Percentiles rank a stretch among this genome's conserved stretches.
phyloP scores from a whole-genome alignment of 306 rosid genomes.

The Aeschynomene evenia region DNA sequence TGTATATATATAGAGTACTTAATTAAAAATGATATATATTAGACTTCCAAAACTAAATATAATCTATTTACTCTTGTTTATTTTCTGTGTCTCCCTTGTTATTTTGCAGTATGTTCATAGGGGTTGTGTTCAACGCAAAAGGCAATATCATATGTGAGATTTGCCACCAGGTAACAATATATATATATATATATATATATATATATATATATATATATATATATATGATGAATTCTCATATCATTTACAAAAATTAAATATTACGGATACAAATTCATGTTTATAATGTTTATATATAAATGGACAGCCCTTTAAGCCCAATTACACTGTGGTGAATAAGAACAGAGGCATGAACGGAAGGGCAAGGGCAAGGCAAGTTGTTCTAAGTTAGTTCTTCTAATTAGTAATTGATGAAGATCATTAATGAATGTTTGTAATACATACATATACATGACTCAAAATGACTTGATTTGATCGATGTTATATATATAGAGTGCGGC shows the following conservation, averaged over 20 bases:
- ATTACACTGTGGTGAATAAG: neutral
- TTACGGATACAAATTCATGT: neutral
- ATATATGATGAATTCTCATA: no score
- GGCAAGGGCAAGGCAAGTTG: constrained; percentile 2
- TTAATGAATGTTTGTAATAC: no score
- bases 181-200: no score
- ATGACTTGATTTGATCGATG: no score
- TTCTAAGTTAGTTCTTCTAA: no score
- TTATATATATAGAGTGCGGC: no score
- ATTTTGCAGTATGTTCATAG: constrained; percentile 14
- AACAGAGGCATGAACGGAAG: neutral
- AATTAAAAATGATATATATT: neutral
- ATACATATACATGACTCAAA: no score
- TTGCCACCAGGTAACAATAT: constrained; percentile 10
- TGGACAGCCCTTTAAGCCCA: neutral
- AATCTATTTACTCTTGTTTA: neutral
- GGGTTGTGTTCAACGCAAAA: neutral
- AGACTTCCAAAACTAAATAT: neutral
- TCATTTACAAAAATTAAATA: neutral
- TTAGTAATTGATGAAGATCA: no score
- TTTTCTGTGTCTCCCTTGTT: neutral
- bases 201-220: no score
- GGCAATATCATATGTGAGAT: constrained; percentile 22
- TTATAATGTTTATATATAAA: no score
- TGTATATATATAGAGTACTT: neutral